phyloP scores from a whole-genome alignment of 805 yeast species.

The Scheffersomyces coipomensis region DNA sequence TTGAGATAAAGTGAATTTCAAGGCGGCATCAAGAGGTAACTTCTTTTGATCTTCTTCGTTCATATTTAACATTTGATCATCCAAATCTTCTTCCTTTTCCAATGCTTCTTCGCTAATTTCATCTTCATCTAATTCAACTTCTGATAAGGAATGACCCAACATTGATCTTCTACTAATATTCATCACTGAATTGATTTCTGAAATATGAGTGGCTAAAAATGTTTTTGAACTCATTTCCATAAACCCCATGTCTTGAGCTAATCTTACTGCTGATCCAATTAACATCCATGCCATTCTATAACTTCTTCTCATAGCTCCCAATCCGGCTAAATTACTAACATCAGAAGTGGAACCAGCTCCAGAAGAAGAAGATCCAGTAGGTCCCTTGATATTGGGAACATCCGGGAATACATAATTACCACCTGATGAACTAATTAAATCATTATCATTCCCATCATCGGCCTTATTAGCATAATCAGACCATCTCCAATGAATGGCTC shows the following conservation, averaged over 20 bases:
- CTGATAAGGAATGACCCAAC: slow-evolving; percentile 70
- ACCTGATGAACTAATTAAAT: neutral
- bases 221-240: slow-evolving; percentile 71
- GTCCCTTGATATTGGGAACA: too few species aligned
- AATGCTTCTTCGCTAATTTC: slow-evolving; percentile 34
- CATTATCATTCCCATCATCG: slow-evolving; percentile 32
- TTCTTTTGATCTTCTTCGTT: slow-evolving; percentile 30
- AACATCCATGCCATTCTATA: slow-evolving; percentile 94
- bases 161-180: slow-evolving; percentile 77
- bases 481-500: slow-evolving; percentile 90
- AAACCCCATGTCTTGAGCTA: slow-evolving; percentile 84
- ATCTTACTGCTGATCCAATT: slow-evolving; percentile 79
- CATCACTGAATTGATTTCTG: slow-evolving; percentile 82
- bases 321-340: slow-evolving; percentile 59
- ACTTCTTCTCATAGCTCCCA: slow-evolving; percentile 82
- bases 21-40: slow-evolving; percentile 21
- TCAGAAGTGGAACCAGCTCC: slow-evolving; percentile 12
- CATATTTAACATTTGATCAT: slow-evolving; percentile 27
- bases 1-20: slow-evolving; percentile 61
- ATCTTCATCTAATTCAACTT: slow-evolving; percentile 54
- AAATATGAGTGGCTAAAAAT: slow-evolving; percentile 78
- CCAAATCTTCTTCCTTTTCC: slow-evolving; percentile 22
- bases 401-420: too few species aligned
- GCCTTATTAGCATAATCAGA: slow-evolving; percentile 73
- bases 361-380: neutral